phyloP scores from a whole-genome alignment of 2,329 filamentous ascomycete species.

The Paracoccidioides lutzii region DNA sequence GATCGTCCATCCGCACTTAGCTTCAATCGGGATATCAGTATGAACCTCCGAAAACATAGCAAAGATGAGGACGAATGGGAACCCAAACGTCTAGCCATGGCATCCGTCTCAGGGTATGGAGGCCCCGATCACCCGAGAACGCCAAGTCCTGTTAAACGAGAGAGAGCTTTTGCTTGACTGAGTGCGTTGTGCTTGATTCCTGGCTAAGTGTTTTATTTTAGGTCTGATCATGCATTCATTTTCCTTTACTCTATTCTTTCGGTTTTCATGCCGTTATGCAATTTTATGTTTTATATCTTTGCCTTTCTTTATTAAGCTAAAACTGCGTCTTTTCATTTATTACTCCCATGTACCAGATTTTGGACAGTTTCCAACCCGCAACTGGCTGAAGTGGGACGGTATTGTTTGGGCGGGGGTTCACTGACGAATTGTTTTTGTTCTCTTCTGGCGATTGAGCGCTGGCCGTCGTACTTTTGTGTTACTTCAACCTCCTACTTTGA shows the following conservation, averaged over 20 bases:
- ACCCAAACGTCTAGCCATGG: slow-evolving; percentile 19
- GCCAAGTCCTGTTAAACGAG: slow-evolving; percentile 26
- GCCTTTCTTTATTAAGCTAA: background rate
- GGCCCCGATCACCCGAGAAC: slow-evolving; percentile 23
- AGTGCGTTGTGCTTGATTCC: background rate
- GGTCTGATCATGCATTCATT: too few relatives aligned
- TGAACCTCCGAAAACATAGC: slow-evolving; percentile 13
- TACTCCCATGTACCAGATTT: background rate
- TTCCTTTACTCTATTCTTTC: background rate
- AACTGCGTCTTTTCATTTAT: background rate
- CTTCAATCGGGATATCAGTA: slow-evolving; percentile 6
- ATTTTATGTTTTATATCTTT: too few relatives aligned
- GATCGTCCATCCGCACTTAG: background rate
- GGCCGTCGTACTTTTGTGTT: background rate
- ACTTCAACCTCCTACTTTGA: background rate
- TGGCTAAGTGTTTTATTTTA: background rate
- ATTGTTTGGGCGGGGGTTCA: background rate
- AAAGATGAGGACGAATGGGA: slow-evolving; percentile 18
- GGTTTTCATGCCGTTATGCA: background rate
- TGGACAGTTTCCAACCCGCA: background rate
- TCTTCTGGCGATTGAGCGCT: background rate
- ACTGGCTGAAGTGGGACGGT: background rate
- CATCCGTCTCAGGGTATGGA: slow-evolving; percentile 21
- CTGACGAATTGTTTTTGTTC: background rate
- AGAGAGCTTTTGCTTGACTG: slow-evolving; percentile 12